Base-by-base conservation (phyloP, 2,329 filamentous ascomycete species). In the Lasiodiplodia citricola region DNA sequence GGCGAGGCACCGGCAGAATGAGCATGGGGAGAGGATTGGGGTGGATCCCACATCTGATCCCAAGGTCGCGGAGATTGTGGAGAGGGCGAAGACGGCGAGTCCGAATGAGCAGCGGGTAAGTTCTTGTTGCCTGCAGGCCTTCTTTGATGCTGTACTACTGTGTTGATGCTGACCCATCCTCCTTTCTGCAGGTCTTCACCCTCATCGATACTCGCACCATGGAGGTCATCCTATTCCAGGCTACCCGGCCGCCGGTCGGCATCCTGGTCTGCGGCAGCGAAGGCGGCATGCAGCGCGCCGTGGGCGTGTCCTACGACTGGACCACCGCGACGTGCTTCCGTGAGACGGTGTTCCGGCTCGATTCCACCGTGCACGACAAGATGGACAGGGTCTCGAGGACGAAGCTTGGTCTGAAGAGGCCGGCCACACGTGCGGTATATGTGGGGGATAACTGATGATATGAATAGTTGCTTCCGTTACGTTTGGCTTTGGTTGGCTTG, bases 241-340 rank as follows among this genome's bases (percentile, higher is more conserved):
- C 81, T 4, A 72, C 70, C 8, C 72, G 79, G 0, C 82, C 83
- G 1, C 83, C 84, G 0, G 75, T 80, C 1, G 80, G 78, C 41
- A 77, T 83, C 65, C 71, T 85, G 10, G 70, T 83, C n/a, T 80
- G 78, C n/a, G 83, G 80, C 8, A 72, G 73, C 1, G 83, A 84
- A 69, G 81, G 81, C 5, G 83, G 83, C 2, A 82, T 83, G 80
- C 82, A 83, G 68, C 77, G 83, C 8, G 80, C 81, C 3, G 72
- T 85, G 5, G 74, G 82, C 18, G 84, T 82, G 70, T 83, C 81
- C 0, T 85, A 84, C 66, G 81, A 85, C 70, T 81, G 79, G 79
- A 78, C 75, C 0, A 80, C 76, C 1, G 73, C 75, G 2, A 83
- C 80, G 0, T 72, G 83, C 60, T 81, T 80, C 62, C 74, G 80